phyloP scores from a whole-genome alignment of 257 asterid genomes.

The Nemophila menziesii region DNA sequence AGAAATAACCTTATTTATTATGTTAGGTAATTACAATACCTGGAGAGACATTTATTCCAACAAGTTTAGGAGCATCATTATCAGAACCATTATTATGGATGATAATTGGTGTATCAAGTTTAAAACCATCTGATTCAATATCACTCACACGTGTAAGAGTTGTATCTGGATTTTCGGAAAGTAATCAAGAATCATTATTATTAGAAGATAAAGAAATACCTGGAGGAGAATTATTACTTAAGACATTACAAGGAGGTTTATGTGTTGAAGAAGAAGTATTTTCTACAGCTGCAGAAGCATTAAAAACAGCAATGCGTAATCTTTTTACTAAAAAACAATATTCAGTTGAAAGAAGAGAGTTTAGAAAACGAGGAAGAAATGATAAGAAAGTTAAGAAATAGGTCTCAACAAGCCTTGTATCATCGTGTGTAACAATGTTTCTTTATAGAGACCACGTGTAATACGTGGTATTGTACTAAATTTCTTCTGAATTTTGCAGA shows the following conservation, averaged over 20 bases:
- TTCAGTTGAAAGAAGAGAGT: constrained; percentile 57
- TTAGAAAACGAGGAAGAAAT: constrained; percentile 63
- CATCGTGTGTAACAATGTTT: neutral
- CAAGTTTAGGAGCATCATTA: constrained; percentile 46
- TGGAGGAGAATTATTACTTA: constrained; percentile 45
- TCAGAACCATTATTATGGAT: constrained; percentile 56
- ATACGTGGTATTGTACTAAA: no score
- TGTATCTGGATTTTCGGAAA: constrained; percentile 30
- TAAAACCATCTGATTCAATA: constrained; percentile 17
- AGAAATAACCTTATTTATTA: neutral
- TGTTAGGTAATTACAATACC: constrained; percentile 42
- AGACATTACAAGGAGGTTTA: constrained; percentile 54
- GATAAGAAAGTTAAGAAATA: constrained; percentile 36
- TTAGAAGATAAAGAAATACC: constrained; percentile 55
- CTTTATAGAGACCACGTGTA: neutral
- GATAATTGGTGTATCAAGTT: constrained; percentile 77
- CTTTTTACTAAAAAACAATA: constrained; percentile 79
- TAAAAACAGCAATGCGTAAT: constrained; percentile 69
- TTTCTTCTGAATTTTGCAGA: no score
- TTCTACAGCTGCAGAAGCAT: constrained; percentile 61
- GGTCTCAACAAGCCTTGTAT: neutral
- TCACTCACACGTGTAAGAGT: constrained; percentile 56
- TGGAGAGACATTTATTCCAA: constrained; percentile 69
- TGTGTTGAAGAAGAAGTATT: constrained; percentile 48
- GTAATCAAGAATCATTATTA: constrained; percentile 13